Evolutionary conservation across 139 green algal genomes (phyloP).

Genomic region (Coccomyxa sp.): DNA sequence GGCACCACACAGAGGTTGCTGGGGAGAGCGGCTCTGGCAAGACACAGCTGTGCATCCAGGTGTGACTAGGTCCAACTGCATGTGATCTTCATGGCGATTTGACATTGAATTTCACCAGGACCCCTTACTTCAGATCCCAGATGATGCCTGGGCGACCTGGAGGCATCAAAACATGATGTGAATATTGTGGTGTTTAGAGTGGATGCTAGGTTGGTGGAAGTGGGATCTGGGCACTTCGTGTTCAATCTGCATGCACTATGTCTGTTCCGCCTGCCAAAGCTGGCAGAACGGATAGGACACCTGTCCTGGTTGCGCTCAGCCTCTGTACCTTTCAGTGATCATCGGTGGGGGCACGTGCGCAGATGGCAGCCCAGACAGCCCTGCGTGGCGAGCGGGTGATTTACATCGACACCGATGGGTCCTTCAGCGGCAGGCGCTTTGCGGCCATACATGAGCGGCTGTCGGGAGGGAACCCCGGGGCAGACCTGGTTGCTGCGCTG

Average conservation of each 20-base stretch:
- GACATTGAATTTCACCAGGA: neutral
- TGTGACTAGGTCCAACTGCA: neutral
- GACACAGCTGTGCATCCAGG: constrained; percentile 25
- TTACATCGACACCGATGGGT: constrained; percentile 46
- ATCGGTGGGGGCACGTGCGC: neutral
- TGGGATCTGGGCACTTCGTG: neutral
- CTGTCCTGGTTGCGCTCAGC: constrained; percentile 29
- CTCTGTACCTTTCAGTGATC: neutral
- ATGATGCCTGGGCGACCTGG: neutral
- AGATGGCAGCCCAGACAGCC: constrained; percentile 22
- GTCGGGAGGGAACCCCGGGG: neutral
- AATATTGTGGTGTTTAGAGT: neutral
- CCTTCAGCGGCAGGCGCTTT: constrained; percentile 24
- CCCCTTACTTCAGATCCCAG: neutral
- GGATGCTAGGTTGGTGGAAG: neutral
- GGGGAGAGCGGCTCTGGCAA: constrained; percentile 52
- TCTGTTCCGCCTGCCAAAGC: neutral
- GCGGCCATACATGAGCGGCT: neutral
- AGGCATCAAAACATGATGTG: neutral
- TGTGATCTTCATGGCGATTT: neutral
- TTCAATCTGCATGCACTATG: neutral
- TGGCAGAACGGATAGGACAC: neutral
- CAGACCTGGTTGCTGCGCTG: neutral
- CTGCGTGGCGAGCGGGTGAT: constrained; percentile 25
- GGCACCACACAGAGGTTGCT: constrained; percentile 38